Percentiles rank a stretch among this genome's conserved stretches.
Evolutionary conservation across 2,329 filamentous ascomycete species (phyloP).

Genomic region (Fusarium bactridioides): DNA sequence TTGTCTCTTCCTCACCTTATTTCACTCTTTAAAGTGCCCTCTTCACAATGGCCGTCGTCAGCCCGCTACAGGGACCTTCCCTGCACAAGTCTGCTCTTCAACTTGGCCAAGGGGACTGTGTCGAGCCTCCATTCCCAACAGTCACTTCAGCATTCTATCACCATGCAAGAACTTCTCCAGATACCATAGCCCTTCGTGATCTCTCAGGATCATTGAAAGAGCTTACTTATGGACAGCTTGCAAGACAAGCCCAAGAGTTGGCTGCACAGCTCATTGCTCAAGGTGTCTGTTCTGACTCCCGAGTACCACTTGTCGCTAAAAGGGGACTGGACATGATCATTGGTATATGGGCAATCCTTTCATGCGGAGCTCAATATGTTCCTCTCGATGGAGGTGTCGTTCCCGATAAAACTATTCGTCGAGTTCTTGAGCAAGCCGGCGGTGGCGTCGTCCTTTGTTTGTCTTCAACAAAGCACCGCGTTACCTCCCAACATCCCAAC

Average conservation of each 20-base stretch:
- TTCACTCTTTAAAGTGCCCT: background rate
- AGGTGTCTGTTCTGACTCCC: constrained; percentile 54
- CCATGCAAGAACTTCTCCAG: constrained; percentile 48
- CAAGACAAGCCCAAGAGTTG: constrained; percentile 52
- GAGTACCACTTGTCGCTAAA: constrained; percentile 63
- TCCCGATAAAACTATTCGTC: constrained; percentile 56
- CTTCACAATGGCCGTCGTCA: constrained; percentile 11
- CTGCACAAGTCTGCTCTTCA: background rate
- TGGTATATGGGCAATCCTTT: constrained; percentile 64
- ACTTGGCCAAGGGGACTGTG: constrained; percentile 30
- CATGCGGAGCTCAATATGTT: constrained; percentile 66
- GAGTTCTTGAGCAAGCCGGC: constrained; percentile 58
- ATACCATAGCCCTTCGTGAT: constrained; percentile 50
- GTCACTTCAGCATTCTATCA: constrained; percentile 51
- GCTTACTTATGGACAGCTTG: constrained; percentile 57
- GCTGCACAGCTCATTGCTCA: constrained; percentile 49
- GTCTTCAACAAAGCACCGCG: constrained; percentile 46
- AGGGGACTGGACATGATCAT: constrained; percentile 65
- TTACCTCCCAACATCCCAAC: constrained; percentile 40
- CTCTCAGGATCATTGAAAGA: constrained; percentile 43
- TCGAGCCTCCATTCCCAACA: constrained; percentile 48
- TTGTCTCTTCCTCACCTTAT: constrained; percentile 14
- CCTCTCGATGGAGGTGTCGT: constrained; percentile 65
- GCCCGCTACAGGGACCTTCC: background rate
- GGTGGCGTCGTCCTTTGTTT: constrained; percentile 58